Percentiles rank a stretch among this genome's conserved stretches.
These are phyloP conservation scores for Chondrostereum purpureum DNA, from an alignment of 1,284 basidiomycete genomes.

Conservation along the genomic window DNA sequence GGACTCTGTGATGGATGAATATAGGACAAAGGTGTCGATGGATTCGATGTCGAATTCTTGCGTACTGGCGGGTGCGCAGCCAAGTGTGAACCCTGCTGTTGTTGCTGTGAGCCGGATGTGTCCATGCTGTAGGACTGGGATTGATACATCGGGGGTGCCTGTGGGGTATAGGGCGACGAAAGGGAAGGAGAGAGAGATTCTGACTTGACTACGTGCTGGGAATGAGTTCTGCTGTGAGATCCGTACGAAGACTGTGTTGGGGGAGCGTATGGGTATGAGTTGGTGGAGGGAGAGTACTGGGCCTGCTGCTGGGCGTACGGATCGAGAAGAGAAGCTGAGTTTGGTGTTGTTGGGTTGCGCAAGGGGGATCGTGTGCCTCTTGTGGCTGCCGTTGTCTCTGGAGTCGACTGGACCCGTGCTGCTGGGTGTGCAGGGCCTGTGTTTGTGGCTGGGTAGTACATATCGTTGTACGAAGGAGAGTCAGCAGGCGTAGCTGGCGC, in stretches of 20 bases:
- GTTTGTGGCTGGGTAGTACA: slow-evolving; percentile 41
- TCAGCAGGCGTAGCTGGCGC: slow-evolving; percentile 25
- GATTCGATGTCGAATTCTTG: slow-evolving; percentile 52
- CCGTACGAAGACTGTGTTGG: slow-evolving; percentile 43
- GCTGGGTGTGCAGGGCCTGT: slow-evolving; percentile 33
- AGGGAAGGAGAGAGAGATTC: slow-evolving; percentile 50
- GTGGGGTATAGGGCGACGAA: slow-evolving; percentile 52
- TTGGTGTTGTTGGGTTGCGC: slow-evolving; percentile 41
- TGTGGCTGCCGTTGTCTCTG: slow-evolving; percentile 40
- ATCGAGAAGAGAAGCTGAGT: slow-evolving; percentile 46
- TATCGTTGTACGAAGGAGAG: slow-evolving; percentile 52
- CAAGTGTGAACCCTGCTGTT: slow-evolving; percentile 38
- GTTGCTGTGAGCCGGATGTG: slow-evolving; percentile 46
- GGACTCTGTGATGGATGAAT: slow-evolving; percentile 43
- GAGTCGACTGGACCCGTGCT: slow-evolving; percentile 50
- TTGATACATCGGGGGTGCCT: slow-evolving; percentile 28
- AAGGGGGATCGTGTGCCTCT: slow-evolving; percentile 55
- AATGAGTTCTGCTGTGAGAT: slow-evolving; percentile 53
- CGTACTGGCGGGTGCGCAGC: slow-evolving; percentile 36
- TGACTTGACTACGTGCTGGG: slow-evolving; percentile 41
- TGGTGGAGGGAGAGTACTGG: slow-evolving; percentile 54
- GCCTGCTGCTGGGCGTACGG: slow-evolving; percentile 60
- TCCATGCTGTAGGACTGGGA: slow-evolving; percentile 45
- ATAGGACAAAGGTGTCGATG: slow-evolving; percentile 64
- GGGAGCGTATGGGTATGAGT: slow-evolving; percentile 48